A percentile compares a stretch with the other conserved stretches of the same genome.
Conservation (phyloP, 441 rosid species). For the Jatropha podagrica region DNA sequence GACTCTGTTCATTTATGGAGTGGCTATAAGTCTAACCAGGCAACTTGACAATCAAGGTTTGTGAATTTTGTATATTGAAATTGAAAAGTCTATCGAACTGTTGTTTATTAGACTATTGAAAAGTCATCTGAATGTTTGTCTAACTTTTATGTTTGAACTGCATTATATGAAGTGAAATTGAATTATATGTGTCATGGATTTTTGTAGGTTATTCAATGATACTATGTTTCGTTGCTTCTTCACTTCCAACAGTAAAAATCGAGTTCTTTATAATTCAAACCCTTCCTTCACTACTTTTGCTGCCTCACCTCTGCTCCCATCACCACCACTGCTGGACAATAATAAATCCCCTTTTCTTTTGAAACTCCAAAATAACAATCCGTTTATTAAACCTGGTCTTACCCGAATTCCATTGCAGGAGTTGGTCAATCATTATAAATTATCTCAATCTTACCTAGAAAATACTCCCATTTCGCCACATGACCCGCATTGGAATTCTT, state of each 20-base stretch:
- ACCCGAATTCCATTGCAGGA: slow-evolving; percentile 26
- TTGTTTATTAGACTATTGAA: too few relatives aligned
- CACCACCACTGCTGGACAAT: slow-evolving; percentile 7
- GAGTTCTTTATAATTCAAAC: slow-evolving; percentile 1
- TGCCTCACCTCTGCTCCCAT: slow-evolving; percentile 6
- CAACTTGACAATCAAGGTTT: not conserved
- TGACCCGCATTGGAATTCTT: slow-evolving; percentile 14
- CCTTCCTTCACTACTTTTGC: slow-evolving; percentile 21
- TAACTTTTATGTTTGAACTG: not conserved
- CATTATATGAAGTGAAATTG: too few relatives aligned
- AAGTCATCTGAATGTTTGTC: not conserved
- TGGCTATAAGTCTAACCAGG: not conserved
- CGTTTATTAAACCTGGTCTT: slow-evolving; percentile 22
- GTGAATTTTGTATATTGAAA: not conserved
- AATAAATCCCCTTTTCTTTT: slow-evolving; percentile 14
- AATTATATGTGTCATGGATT: not conserved
- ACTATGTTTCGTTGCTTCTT: slow-evolving; percentile 32
- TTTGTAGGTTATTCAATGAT: not conserved
- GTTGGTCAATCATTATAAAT: slow-evolving; percentile 20
- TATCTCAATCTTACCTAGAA: slow-evolving; percentile 19
- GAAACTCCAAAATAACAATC: slow-evolving; percentile 15
- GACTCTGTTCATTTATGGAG: not conserved
- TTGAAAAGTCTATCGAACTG: not conserved
- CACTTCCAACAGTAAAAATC: slow-evolving; percentile 19
- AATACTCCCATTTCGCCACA: not conserved